Evolutionary conservation across 257 asterid species (phyloP), one percentile per base, ranked within the genome.

Genomic region (Prunella vulgaris): DNA sequence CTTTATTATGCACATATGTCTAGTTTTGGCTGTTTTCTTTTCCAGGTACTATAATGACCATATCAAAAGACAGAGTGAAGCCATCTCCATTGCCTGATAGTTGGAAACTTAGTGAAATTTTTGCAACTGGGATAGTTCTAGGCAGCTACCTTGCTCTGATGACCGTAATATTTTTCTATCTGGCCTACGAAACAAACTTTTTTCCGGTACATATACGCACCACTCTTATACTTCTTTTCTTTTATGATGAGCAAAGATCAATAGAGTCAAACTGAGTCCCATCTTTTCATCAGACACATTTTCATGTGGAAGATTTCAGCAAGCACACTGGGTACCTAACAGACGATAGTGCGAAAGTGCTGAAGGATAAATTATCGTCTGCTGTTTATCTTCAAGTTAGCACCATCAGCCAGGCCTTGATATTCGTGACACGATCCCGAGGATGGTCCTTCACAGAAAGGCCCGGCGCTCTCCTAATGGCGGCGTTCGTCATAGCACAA

Each of bases 321-420:
- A 62, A 64, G 74, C 78, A 73, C 53, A 5, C 30, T 0, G 65
- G 78, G 18, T 40, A 56, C 72, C 74, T 83, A 61, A 49, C 67
- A 0, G 74, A 72, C 18, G 71, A 56, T 35, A 48, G 79, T 42
- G 30, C 75, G 0, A 76, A 80, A 61, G 78, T 60, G 24, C 64
- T 83, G 30, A 76, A 80, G 68, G 84, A 75, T 15, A 77, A 71
- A 56, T 56, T 88, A 35, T 67, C 92, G 14, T 86, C 93, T 56
- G 93, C 93, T 10, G 78, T 88, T 15, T 85, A 88, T 72, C 92
- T 88, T 53, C 95, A 85, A 88, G 92, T 85, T 15, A 88, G 95
- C 83, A 84, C 86, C 28, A 87, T 84, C 65, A 82, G 88, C 75
- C 88, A 87, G 57, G 93, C 93, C 28, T 70, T 86, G 80, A 86